Conservation (phyloP, 208 protist genomes). For the Tritrichomonas foetus region DNA sequence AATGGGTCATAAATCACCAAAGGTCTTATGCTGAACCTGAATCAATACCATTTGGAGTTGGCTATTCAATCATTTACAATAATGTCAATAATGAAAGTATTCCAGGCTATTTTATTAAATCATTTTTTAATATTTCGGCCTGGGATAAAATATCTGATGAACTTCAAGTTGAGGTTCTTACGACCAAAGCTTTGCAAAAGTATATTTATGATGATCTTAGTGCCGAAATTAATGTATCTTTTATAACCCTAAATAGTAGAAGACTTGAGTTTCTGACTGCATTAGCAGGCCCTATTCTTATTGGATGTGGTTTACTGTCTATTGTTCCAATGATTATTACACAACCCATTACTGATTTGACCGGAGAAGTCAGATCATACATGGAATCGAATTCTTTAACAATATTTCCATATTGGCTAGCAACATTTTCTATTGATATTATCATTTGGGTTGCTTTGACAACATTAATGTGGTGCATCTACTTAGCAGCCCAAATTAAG, state of each 20-base stretch:
- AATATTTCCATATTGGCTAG: constrained; percentile 21
- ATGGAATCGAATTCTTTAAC: neutral
- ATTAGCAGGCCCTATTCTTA: neutral
- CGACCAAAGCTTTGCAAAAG: neutral
- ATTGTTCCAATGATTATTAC: neutral
- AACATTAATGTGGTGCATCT: neutral
- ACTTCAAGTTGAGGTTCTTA: neutral
- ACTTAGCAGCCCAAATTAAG: neutral
- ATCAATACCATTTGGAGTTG: too few relatives aligned
- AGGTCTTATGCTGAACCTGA: neutral
- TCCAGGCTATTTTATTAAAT: neutral
- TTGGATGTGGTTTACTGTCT: neutral
- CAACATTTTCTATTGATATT: neutral
- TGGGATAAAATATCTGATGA: neutral
- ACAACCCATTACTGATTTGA: neutral
- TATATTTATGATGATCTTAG: neutral
- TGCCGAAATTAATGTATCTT: neutral
- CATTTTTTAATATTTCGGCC: neutral
- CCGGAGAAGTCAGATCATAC: neutral
- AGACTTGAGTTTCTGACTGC: neutral
- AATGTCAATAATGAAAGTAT: too few relatives aligned
- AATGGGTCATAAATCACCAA: neutral
- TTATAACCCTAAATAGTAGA: neutral
- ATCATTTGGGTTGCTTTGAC: neutral
- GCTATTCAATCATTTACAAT: too few relatives aligned